Conservation (phyloP, 1,139 yeast genomes). For the Blastobotrys arbuscula region DNA sequence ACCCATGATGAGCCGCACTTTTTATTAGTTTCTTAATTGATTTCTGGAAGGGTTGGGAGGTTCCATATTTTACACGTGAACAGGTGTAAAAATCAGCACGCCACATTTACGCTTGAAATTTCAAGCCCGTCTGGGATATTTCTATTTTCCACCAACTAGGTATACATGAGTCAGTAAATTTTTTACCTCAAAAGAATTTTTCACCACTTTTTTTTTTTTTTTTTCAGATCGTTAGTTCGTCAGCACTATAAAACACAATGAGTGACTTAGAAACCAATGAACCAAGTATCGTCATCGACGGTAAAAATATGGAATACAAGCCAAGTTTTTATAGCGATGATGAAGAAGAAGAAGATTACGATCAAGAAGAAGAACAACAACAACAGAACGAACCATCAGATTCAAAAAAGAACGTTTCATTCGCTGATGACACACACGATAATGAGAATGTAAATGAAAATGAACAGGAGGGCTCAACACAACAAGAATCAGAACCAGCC, state of each 20-base stretch:
- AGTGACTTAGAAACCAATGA: slow-evolving; percentile 74
- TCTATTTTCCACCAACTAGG: no score
- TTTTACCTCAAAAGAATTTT: neutral
- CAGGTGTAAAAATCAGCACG: neutral
- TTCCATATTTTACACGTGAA: neutral
- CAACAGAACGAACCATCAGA: slow-evolving; percentile 34
- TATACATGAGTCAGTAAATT: neutral
- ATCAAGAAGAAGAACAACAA: slow-evolving; percentile 31
- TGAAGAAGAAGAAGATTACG: slow-evolving; percentile 39
- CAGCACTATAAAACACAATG: slow-evolving; percentile 19
- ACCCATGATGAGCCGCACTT: neutral
- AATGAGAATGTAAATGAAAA: slow-evolving; percentile 29
- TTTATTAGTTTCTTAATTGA: neutral
- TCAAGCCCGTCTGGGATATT: no score
- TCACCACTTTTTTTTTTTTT: slow-evolving; percentile 3
- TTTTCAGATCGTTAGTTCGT: no score
- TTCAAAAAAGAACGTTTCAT: slow-evolving; percentile 42
- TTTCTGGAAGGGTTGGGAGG: neutral
- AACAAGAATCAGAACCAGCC: slow-evolving; percentile 50
- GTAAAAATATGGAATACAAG: slow-evolving; percentile 43
- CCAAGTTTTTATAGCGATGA: slow-evolving; percentile 47
- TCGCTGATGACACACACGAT: slow-evolving; percentile 24
- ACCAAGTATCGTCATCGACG: slow-evolving; percentile 82
- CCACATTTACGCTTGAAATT: neutral
- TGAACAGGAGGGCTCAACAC: slow-evolving; percentile 62